Conservation (phyloP, 306 rosid species). For the Dalbergia cultrata region DNA sequence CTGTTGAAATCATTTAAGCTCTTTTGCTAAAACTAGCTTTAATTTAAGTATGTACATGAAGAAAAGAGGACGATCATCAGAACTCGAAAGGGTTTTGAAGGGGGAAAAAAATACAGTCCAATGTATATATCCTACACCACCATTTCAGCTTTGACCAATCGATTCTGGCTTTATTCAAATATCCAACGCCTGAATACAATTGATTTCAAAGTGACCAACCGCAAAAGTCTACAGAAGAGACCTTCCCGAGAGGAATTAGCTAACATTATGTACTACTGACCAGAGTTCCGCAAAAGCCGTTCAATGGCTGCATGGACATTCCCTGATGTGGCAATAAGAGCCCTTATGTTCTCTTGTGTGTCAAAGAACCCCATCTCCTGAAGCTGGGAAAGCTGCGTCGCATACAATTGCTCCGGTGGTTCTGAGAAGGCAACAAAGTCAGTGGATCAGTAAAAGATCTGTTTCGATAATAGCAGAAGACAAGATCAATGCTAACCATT, state of each 20-base stretch:
- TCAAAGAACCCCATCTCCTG: conserved; percentile 76
- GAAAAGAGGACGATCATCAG: conserved; percentile 23
- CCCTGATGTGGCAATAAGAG: conserved; percentile 67
- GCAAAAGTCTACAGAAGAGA: conserved; percentile 2
- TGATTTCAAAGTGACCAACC: conserved; percentile 42
- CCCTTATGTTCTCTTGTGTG: conserved; percentile 69
- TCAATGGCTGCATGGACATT: conserved; percentile 71
- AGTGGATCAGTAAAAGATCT: background rate
- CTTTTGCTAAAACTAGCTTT: conserved; percentile 17
- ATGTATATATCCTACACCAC: conserved; percentile 39
- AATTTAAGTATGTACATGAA: conserved; percentile 47
- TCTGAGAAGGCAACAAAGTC: conserved; percentile 45
- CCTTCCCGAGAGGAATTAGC: background rate
- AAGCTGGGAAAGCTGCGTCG: conserved; percentile 67
- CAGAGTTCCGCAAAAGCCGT: conserved; percentile 63
- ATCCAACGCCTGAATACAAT: conserved; percentile 33
- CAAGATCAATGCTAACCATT: conserved; percentile 62
- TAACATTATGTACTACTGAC: conserved; percentile 44
- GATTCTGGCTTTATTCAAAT: conserved; percentile 39
- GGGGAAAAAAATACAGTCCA: conserved; percentile 24
- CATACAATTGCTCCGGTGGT: conserved; percentile 72
- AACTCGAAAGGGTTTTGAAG: conserved; percentile 18
- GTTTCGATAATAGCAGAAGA: background rate
- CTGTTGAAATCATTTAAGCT: conserved; percentile 6
- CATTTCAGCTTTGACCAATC: conserved; percentile 43